phyloP scores from a whole-genome alignment of 2,329 filamentous ascomycete species.

The Neonectria coccinea region DNA sequence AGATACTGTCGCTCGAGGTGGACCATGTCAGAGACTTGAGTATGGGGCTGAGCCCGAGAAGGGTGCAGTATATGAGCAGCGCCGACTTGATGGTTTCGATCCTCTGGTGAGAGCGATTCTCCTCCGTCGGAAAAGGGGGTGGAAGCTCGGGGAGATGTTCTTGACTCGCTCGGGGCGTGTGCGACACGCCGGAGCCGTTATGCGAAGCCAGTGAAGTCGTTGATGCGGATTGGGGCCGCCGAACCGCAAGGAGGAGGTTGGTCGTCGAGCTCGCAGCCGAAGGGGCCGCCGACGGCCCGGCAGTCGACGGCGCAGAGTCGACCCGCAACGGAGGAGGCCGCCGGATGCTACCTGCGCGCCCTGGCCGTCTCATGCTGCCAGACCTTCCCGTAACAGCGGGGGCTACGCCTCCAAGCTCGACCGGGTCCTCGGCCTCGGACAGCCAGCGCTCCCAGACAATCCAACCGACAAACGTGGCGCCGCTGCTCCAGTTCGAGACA shows the following conservation, averaged over 20 bases:
- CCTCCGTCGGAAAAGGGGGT: constrained; percentile 48
- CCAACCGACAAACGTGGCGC: constrained; percentile 89
- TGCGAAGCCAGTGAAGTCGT: constrained; percentile 63
- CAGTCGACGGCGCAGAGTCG: constrained; percentile 44
- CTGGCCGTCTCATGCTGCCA: constrained; percentile 50
- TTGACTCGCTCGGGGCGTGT: constrained; percentile 46
- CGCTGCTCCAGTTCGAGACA: constrained; percentile 85
- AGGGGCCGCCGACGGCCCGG: constrained; percentile 41
- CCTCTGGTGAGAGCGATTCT: constrained; percentile 62
- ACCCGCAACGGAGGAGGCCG: constrained; percentile 48
- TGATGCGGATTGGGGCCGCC: constrained; percentile 65
- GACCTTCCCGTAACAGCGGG: constrained; percentile 51
- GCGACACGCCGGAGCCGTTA: constrained; percentile 35
- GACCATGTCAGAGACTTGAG: constrained; percentile 95
- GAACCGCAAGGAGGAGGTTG: constrained; percentile 52
- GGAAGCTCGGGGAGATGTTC: constrained; percentile 48
- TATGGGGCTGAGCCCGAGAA: constrained; percentile 93
- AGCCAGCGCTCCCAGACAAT: constrained; percentile 93
- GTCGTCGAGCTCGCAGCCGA: constrained; percentile 60
- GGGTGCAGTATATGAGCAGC: constrained; percentile 89
- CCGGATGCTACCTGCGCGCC: constrained; percentile 53
- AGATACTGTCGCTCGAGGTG: constrained; percentile 94
- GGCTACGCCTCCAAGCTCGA: constrained; percentile 55
- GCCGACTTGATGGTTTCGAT: constrained; percentile 91
- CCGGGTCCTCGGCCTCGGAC: constrained; percentile 71